These are phyloP conservation scores for Verticillium longisporum DNA, from an alignment of 2,329 filamentous ascomycete species.

Conservation along the genomic window DNA sequence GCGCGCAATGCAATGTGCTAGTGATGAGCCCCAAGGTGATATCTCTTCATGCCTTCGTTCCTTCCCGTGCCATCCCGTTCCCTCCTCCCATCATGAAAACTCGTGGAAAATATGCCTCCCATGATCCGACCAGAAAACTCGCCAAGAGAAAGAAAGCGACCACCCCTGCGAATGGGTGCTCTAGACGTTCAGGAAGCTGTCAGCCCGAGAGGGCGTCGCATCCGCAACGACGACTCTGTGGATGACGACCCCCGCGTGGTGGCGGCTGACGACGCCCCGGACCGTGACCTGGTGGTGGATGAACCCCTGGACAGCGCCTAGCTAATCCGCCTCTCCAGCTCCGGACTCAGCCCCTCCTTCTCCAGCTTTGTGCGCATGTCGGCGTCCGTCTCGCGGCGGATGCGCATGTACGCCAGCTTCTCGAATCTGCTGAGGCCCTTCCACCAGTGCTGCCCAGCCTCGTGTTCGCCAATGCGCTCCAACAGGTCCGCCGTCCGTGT, in stretches of 20 bases:
- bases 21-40: not conserved
- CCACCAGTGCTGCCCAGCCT: slow-evolving; percentile 93
- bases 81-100: not conserved
- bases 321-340: slow-evolving; percentile 41
- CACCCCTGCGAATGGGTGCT: not conserved
- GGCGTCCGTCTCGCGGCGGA: slow-evolving; percentile 59
- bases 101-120: not conserved
- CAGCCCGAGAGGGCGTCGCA: not conserved
- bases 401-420: slow-evolving; percentile 75
- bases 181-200: not conserved
- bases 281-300: not conserved
- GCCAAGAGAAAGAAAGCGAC: not conserved
- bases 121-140: not conserved
- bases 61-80: not conserved
- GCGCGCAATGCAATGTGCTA: not conserved
- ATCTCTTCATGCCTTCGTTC: not conserved
- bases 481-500: slow-evolving; percentile 71
- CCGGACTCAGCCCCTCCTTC: slow-evolving; percentile 32
- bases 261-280: not conserved
- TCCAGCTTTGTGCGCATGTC: slow-evolving; percentile 41
- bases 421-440: slow-evolving; percentile 77
- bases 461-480: slow-evolving; percentile 76
- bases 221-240: not conserved
- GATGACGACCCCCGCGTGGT: not conserved
- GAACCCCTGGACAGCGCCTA: slow-evolving; percentile 19